These are phyloP conservation scores for Schizonepeta tenuifolia DNA, from an alignment of 257 asterid genomes.

Conservation along the genomic window DNA sequence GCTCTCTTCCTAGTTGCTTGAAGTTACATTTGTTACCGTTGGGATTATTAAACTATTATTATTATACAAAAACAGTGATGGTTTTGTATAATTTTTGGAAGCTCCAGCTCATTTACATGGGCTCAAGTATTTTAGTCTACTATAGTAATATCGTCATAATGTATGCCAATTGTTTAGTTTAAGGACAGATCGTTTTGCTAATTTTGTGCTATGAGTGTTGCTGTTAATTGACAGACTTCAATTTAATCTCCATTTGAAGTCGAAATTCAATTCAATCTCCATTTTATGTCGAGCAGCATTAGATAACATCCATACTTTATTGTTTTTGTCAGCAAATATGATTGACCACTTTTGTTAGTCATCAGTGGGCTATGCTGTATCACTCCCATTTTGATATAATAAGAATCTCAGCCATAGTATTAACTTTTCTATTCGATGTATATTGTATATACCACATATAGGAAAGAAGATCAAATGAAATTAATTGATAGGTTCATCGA, in stretches of 20 bases:
- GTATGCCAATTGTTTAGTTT: background rate
- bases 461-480: background rate
- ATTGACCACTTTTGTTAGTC: background rate
- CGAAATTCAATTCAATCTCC: background rate
- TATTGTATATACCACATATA: too few relatives aligned
- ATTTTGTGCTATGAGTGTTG: background rate
- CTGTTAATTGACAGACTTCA: background rate
- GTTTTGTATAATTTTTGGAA: background rate
- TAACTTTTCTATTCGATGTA: too few relatives aligned
- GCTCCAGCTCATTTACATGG: background rate
- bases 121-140: background rate
- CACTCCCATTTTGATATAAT: background rate
- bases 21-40: background rate
- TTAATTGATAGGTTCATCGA: background rate
- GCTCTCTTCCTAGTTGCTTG: background rate
- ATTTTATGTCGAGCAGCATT: background rate
- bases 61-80: background rate
- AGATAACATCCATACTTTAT: background rate
- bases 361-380: background rate
- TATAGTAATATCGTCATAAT: background rate
- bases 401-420: background rate
- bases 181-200: background rate
- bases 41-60: background rate
- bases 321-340: background rate
- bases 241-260: constrained; percentile 1